Evolutionary conservation across 129 eudicot genomes (phyloP), one percentile per base, ranked within the genome.

Genomic region (Deinandra increscens): DNA sequence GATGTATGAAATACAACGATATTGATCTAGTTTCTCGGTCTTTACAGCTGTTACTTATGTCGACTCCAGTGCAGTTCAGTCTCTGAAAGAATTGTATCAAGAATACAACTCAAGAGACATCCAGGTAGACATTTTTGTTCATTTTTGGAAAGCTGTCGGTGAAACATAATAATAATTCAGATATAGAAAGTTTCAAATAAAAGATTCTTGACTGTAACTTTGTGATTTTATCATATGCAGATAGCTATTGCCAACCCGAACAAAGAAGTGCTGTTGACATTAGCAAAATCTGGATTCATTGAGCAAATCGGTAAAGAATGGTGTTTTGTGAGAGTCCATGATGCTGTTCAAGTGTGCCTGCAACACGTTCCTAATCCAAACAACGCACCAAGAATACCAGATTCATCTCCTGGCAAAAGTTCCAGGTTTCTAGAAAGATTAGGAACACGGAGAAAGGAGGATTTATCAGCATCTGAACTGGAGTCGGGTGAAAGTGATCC

Each of bases 321-420:
- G 98, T 89, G 83, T 80, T 93, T 93, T 38, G 98, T 93, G 64
- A 82, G 98, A 79, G 92, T 89, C 15, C 96, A 93, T 61, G 98
- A 93, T 65, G 98, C 96, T 2, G 95, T 89, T 73, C 98, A 89
- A 84, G 91, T 87, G 62, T 93, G 98, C 83, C 88, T 89, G 65
- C 91, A 86, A 56, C 82, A 86, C 17, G 90, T 89, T 4, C 91
- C 85, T 15, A 78, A 74, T 56, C 46, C 82, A 62, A 78, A 64
- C 14, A 87, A 48, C 37, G 10, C 82, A 23, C 80, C 91, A 3
- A 79, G 78, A 66, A n/a, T 74, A 33, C 75, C 83, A 4, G 84
- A 82, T 19, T 48, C 80, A 22, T 36, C 78, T 5, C 60, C 54
- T 1, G 84, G 82, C 7, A 60, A 75, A 45, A 79, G 77, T 54